These are phyloP conservation scores for Eruca vesicaria DNA, from an alignment of 441 rosid species.

Conservation along the genomic window DNA sequence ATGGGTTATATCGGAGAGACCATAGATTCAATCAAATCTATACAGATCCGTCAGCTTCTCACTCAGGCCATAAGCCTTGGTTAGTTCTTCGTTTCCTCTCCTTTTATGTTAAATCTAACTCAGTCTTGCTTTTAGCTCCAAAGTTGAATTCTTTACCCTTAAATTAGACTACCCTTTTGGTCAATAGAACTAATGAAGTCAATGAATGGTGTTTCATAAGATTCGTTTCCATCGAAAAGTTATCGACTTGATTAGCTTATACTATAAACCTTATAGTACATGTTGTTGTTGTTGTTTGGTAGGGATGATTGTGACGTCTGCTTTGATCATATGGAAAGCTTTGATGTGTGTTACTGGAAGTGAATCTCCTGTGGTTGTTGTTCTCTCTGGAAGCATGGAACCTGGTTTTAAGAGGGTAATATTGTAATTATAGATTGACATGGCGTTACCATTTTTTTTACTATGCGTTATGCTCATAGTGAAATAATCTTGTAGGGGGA, in stretches of 20 bases:
- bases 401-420: conserved; percentile 94
- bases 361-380: conserved; percentile 92
- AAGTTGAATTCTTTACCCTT: background rate
- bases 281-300: conserved; percentile 7
- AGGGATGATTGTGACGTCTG: conserved; percentile 95
- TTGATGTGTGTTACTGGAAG: conserved; percentile 90
- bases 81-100: conserved; percentile 34
- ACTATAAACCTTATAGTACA: background rate
- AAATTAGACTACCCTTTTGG: conserved; percentile 5
- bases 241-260: background rate
- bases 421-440: background rate
- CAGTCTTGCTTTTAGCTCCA: background rate
- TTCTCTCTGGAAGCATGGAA: conserved; percentile 96
- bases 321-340: conserved; percentile 92
- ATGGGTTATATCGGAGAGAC: conserved; percentile 82
- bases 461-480: background rate
- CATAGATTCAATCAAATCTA: conserved; percentile 63
- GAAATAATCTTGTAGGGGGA: conserved; percentile 65
- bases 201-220: conserved; percentile 1
- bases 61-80: conserved; percentile 79
- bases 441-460: background rate
- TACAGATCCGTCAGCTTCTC: conserved; percentile 79
- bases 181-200: conserved; percentile 10
- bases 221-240: background rate
- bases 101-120: background rate